A percentile compares a stretch with the other conserved stretches of the same genome.
Conservation (phyloP, 1,284 basidiomycete species). For the Sporisorium graminicola region DNA sequence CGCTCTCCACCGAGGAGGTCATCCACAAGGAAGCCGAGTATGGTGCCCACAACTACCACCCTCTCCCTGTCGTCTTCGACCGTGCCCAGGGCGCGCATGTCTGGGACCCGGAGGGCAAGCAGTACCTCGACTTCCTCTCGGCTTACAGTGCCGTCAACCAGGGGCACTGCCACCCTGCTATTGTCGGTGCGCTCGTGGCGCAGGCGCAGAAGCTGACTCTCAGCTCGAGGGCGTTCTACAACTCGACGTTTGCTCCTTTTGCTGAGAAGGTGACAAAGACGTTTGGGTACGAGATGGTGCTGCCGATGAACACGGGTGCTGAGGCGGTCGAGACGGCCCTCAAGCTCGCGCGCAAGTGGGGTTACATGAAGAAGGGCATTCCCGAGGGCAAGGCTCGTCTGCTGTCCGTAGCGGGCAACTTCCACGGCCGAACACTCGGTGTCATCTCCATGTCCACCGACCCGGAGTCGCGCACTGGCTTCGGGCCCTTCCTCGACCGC, state of each 20-base stretch:
- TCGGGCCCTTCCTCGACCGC: slow-evolving; percentile 88
- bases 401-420: slow-evolving; percentile 89
- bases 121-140: slow-evolving; percentile 81
- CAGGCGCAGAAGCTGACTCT: slow-evolving; percentile 93
- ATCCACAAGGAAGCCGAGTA: slow-evolving; percentile 85
- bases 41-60: slow-evolving; percentile 91
- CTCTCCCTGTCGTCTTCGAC: slow-evolving; percentile 93
- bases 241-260: slow-evolving; percentile 88
- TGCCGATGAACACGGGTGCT: slow-evolving; percentile 99
- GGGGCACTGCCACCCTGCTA: slow-evolving; percentile 95
- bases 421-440: slow-evolving; percentile 93
- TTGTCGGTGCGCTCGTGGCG: slow-evolving; percentile 82
- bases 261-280: slow-evolving; percentile 85
- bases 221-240: slow-evolving; percentile 96
- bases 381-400: slow-evolving; percentile 86
- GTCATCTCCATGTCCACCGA: slow-evolving; percentile 97
- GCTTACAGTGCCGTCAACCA: slow-evolving; percentile 89
- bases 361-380: slow-evolving; percentile 78
- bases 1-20: slow-evolving; percentile 74
- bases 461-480: slow-evolving; percentile 85
- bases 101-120: slow-evolving; percentile 89
- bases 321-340: slow-evolving; percentile 90
- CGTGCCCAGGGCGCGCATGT: slow-evolving; percentile 89
- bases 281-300: slow-evolving; percentile 78
- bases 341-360: slow-evolving; percentile 71